Percentiles rank a stretch among this genome's conserved stretches.
Conservation (phyloP, 208 protist species). For the Wallacemonas sp. region DNA sequence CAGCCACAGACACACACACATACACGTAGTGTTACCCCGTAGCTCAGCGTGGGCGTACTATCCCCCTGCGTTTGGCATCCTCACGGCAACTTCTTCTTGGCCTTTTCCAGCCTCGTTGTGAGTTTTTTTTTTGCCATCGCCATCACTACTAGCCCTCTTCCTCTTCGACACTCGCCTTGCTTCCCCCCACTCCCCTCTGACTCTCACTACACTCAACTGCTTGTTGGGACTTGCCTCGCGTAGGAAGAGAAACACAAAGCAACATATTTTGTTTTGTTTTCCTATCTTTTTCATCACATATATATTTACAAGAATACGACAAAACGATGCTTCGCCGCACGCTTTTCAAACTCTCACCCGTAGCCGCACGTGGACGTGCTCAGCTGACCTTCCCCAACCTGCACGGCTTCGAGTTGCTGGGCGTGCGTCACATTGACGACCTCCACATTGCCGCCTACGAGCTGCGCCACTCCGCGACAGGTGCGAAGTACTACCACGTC, state of each 20-base stretch:
- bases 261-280: conserved; percentile 16
- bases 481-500: conserved; percentile 90
- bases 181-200: too few relatives aligned
- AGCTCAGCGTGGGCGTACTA: too few relatives aligned
- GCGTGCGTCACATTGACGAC: conserved; percentile 61
- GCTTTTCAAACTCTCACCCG: conserved; percentile 27
- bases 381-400: conserved; percentile 41
- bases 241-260: too few relatives aligned
- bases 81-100: too few relatives aligned
- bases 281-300: conserved; percentile 24
- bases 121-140: conserved; percentile 10
- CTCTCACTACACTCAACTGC: too few relatives aligned
- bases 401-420: conserved; percentile 72
- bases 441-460: conserved; percentile 81
- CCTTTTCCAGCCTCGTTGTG: not conserved
- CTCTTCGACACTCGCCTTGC: not conserved
- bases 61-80: too few relatives aligned
- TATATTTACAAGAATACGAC: not conserved
- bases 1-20: too few relatives aligned
- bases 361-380: conserved; percentile 7
- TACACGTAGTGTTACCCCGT: too few relatives aligned
- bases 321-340: conserved; percentile 56
- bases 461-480: conserved; percentile 71
- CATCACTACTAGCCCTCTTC: not conserved
- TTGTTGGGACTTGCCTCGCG: too few relatives aligned